These are phyloP conservation scores for Colletotrichum liriopes DNA, from an alignment of 2,329 filamentous ascomycete genomes.

Conservation along the genomic window DNA sequence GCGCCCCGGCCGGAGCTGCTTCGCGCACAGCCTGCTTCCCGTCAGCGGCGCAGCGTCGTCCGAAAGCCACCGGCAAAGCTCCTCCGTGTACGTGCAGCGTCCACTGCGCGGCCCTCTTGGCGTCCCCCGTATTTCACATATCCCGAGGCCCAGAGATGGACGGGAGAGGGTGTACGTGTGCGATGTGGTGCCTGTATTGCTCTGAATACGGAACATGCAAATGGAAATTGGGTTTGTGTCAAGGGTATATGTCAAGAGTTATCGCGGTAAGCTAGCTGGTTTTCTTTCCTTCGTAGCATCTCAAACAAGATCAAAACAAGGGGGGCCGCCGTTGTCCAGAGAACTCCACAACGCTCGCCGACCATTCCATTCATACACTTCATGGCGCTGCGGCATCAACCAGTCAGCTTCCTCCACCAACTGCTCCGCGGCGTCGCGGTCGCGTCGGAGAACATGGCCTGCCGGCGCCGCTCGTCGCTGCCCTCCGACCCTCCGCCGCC, in stretches of 20 bases:
- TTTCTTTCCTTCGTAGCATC: not conserved
- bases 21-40: not conserved
- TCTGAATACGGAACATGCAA: not conserved
- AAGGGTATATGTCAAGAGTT: slow-evolving; percentile 6
- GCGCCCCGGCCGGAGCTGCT: no score
- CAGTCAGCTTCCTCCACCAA: slow-evolving; percentile 73
- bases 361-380: slow-evolving; percentile 36
- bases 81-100: no score
- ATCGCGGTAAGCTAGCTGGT: not conserved
- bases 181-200: not conserved
- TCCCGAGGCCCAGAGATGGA: not conserved
- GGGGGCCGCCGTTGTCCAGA: not conserved
- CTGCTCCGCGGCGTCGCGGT: slow-evolving; percentile 65
- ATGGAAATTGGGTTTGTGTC: not conserved
- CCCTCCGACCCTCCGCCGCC: slow-evolving; percentile 56
- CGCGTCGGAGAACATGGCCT: slow-evolving; percentile 59
- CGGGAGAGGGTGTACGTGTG: not conserved
- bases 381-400: slow-evolving; percentile 47
- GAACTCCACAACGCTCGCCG: slow-evolving; percentile 32
- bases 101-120: no score
- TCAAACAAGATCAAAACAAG: slow-evolving; percentile 35
- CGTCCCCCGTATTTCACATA: no score
- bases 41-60: not conserved
- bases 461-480: slow-evolving; percentile 62
- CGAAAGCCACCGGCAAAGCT: no score